Conservation (phyloP, 805 yeast genomes). For the Ogataea ganodermae region DNA sequence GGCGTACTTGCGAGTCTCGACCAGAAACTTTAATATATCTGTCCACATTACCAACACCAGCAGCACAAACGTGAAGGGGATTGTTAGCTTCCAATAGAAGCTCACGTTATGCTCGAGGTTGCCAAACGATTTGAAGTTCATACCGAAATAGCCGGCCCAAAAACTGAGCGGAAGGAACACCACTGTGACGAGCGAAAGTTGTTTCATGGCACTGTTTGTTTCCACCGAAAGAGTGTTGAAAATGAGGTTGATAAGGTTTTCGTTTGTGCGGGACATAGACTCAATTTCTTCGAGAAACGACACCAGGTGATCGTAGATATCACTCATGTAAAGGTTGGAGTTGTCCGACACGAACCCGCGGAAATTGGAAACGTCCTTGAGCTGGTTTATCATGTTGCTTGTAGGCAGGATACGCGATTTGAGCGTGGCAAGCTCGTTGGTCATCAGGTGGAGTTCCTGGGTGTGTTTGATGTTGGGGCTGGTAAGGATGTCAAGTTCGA, state of each 20-base stretch:
- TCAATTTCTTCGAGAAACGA: slow-evolving; percentile 55
- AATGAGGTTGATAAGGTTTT: slow-evolving; percentile 50
- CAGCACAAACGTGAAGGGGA: slow-evolving; percentile 42
- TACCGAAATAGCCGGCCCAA: slow-evolving; percentile 63
- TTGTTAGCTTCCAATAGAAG: slow-evolving; percentile 51
- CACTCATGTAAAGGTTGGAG: slow-evolving; percentile 51
- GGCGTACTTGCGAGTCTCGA: slow-evolving; percentile 8
- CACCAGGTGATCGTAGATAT: slow-evolving; percentile 57
- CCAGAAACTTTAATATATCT: slow-evolving; percentile 14
- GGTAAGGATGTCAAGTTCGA: slow-evolving; percentile 52
- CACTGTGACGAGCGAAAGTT: slow-evolving; percentile 56
- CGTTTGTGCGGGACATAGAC: slow-evolving; percentile 53
- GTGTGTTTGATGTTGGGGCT: slow-evolving; percentile 54
- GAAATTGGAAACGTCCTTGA: slow-evolving; percentile 41
- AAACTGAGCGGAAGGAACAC: slow-evolving; percentile 60
- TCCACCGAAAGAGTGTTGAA: slow-evolving; percentile 60
- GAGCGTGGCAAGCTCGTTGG: slow-evolving; percentile 52
- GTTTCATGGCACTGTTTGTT: slow-evolving; percentile 55
- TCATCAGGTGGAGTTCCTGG: slow-evolving; percentile 52
- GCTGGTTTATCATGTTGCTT: slow-evolving; percentile 46
- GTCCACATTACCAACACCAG: slow-evolving; percentile 40
- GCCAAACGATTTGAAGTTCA: slow-evolving; percentile 50
- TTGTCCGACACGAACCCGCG: slow-evolving; percentile 39
- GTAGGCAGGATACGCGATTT: slow-evolving; percentile 50
- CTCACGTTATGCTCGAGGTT: slow-evolving; percentile 40